Conservation (phyloP, 306 rosid species). For the Cucurbita pepo region DNA sequence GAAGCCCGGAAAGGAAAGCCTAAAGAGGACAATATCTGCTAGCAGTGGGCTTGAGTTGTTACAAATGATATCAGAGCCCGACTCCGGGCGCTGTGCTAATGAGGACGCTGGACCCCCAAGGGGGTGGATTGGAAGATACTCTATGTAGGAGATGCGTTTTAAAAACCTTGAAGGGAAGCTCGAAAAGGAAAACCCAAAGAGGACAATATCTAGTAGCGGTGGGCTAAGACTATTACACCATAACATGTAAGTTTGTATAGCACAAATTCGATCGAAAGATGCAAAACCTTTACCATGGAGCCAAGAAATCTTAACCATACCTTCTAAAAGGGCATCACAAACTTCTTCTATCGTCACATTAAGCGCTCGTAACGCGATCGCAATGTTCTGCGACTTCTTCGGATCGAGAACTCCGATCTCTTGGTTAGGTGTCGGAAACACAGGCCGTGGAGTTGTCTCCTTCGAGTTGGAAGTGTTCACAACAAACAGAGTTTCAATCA, state of each 20-base stretch:
- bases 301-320: conserved; percentile 13
- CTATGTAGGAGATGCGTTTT: no score
- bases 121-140: no score
- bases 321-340: conserved; percentile 78
- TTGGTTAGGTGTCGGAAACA: conserved; percentile 22
- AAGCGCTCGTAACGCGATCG: conserved; percentile 69
- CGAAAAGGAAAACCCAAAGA: no score
- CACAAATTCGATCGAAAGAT: neutral
- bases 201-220: no score
- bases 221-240: no score
- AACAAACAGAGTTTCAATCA: conserved; percentile 78
- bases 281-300: neutral
- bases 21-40: no score
- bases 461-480: conserved; percentile 38
- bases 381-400: conserved; percentile 79
- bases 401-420: conserved; percentile 82
- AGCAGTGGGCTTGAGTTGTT: no score
- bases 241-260: neutral
- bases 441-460: conserved; percentile 35
- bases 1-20: no score
- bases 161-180: no score
- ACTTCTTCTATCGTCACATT: conserved; percentile 82
- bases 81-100: no score
- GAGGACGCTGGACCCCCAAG: no score
- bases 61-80: no score